Evolutionary conservation across 441 rosid genomes (phyloP), one percentile per base, ranked within the genome.

Genomic region (Rhodomyrtus psidioides): DNA sequence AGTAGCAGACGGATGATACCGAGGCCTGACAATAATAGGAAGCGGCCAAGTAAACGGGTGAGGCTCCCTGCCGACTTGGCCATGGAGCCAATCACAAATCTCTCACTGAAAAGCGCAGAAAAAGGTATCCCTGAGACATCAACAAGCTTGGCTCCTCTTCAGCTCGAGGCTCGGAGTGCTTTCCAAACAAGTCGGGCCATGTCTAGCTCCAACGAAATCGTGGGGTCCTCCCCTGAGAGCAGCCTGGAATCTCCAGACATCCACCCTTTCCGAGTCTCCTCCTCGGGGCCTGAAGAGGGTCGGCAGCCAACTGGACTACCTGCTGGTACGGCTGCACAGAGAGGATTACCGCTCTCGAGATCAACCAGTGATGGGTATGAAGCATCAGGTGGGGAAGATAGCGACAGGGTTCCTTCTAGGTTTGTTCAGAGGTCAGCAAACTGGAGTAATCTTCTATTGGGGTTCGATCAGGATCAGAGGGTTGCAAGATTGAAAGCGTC

Each of bases 341-440:
- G 86, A 87, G 95, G 94, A 88, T 86, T 97, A 82, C 98, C 95
- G 16, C 86, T 97, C 59, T 94, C 97, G 27, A 95, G 98, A 90
- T 96, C 99, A 34, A 91, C 98, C 62, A 97, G 99, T 83, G 99
- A 96, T 86, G 99, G 99, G 13, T 97, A 97, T 28, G 99, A 97
- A 88, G 97, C 99, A n/a, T 97, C 99, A 14, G 99, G 98, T 19
- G 99, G 99, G 39, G 99, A 97, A 91, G 99, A 97, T 84, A 97
- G 99, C 54, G 99, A 97, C 87, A 93, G 95, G 87, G 96, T 97
- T 86, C 95, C 99, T 88, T 91, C 95, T 16, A 92, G 99, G 91
- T 89, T 90, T 83, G 91, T 90, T 55, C 93, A 95, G 85, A 95
- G 94, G 88, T 90, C 98, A 42, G 90, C 92, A 55, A 92, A 94